A percentile compares a stretch with the other conserved stretches of the same genome.
Conservation (phyloP, 1,284 basidiomycete species). For the Trichosporon faecale region DNA sequence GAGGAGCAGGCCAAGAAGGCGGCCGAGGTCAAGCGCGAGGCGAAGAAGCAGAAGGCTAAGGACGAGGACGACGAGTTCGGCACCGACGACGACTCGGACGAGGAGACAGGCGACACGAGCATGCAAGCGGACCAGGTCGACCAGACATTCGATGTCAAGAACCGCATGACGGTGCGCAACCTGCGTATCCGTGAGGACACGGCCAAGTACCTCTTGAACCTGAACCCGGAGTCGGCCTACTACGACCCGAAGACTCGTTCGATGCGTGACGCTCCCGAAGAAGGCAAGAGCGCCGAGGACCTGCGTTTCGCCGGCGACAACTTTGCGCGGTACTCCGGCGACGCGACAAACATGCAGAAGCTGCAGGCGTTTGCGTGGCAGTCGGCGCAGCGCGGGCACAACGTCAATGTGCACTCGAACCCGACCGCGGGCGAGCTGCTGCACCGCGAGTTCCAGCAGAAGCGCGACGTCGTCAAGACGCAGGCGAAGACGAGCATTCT, state of each 20-base stretch:
- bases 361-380: slow-evolving; percentile 98
- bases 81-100: slow-evolving; percentile 68
- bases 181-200: slow-evolving; percentile 98
- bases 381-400: slow-evolving; percentile 85
- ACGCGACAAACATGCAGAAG: slow-evolving; percentile 83
- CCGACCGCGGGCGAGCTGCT: slow-evolving; percentile 91
- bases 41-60: slow-evolving; percentile 72
- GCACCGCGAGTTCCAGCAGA: slow-evolving; percentile 83
- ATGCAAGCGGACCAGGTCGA: slow-evolving; percentile 96
- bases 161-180: slow-evolving; percentile 95
- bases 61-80: slow-evolving; percentile 82
- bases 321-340: slow-evolving; percentile 84
- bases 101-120: slow-evolving; percentile 90
- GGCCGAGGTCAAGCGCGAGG: slow-evolving; percentile 73
- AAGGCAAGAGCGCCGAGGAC: slow-evolving; percentile 75
- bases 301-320: slow-evolving; percentile 94
- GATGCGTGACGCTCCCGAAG: slow-evolving; percentile 93
- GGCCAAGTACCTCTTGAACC: slow-evolving; percentile 96
- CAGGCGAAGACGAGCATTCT: slow-evolving; percentile 81
- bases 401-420: slow-evolving; percentile 92
- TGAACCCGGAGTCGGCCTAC: slow-evolving; percentile 93
- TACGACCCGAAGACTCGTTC: slow-evolving; percentile 99
- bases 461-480: slow-evolving; percentile 87
- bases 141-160: slow-evolving; percentile 96
- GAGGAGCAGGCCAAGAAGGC: slow-evolving; percentile 87